Evolutionary conservation across 1,284 basidiomycete species (phyloP).

Genomic region (Porogramme epimiltina): DNA sequence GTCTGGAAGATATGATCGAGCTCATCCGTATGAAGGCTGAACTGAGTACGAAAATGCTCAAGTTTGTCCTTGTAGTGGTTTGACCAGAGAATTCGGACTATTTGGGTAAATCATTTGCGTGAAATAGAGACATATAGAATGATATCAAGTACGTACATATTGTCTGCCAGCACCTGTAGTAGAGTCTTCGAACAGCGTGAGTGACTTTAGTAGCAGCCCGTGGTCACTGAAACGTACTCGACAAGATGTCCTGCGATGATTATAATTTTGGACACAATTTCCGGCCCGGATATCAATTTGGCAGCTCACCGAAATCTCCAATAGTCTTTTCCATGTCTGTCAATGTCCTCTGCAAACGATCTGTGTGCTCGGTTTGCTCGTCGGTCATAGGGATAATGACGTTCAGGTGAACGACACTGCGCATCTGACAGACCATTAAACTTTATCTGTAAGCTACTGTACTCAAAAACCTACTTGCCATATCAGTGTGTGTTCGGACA

Average conservation of each 20-base stretch:
- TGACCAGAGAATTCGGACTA: background rate
- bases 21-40: background rate
- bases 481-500: slow-evolving; percentile 4
- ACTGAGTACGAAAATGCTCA: background rate
- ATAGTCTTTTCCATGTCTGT: no score
- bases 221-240: background rate
- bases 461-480: slow-evolving; percentile 8
- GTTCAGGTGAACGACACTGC: no score
- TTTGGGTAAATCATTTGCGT: no score
- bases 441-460: no score
- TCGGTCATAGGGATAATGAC: no score
- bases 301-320: slow-evolving; percentile 1
- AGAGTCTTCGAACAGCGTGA: background rate
- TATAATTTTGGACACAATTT: no score
- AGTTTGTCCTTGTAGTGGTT: background rate
- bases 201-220: no score
- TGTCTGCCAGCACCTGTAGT: slow-evolving; percentile 1
- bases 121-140: no score
- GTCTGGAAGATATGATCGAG: background rate
- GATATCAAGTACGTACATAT: slow-evolving; percentile 2
- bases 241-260: background rate
- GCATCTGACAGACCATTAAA: no score
- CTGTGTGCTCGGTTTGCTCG: background rate
- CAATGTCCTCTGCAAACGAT: background rate
- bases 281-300: no score